Evolutionary conservation across 2,329 filamentous ascomycete genomes (phyloP), one percentile per base, ranked within the genome.

Genomic region (Lachnellula suecica): DNA sequence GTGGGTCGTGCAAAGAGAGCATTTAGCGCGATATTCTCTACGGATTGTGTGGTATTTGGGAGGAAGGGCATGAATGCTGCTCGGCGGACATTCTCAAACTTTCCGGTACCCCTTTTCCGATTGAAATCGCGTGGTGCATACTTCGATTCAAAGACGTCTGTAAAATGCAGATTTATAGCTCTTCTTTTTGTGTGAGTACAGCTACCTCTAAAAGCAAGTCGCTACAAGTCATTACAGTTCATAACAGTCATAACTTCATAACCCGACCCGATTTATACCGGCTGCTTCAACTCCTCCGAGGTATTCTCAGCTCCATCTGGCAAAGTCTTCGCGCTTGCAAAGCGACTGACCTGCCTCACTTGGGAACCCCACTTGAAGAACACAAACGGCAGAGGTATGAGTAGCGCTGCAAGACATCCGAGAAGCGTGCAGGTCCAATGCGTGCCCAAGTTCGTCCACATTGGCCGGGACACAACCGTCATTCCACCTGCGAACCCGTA

Each of bases 1-100:
- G 66, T 59, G 7, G 74, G 73, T 1, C 76, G 69, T 34, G 71
- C 70, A 60, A 77, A 77, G 17, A 68, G 61, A 0, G 70, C 69
- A 1, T 66, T 63, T 5, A 75, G 62, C 11, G 56, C 50, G 44
- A 77, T 63, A 54, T 75, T 71, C 20, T 63, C 62, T 8, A 76
- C 40, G 4, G 67, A 65, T 35, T 68, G 58, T 1, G 61, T 57
- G 9, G 61, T 55, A 19, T 59, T 61, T 9, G 68, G 74, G 24
- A 76, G 62, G 55, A 66, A 71, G 24, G 67, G 58, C 24, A 71
- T 51, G 31, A 74, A n/a, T n/a, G n/a, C n/a, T n/a, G n/a, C n/a
- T n/a, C n/a, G n/a, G n/a, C n/a, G n/a, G n/a, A n/a, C n/a, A n/a
- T n/a, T n/a, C n/a, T n/a, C n/a, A n/a, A n/a, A n/a, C n/a, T n/a